These are phyloP conservation scores for Corymbia maculata DNA, from an alignment of 345 rosid species.

Conservation along the genomic window DNA sequence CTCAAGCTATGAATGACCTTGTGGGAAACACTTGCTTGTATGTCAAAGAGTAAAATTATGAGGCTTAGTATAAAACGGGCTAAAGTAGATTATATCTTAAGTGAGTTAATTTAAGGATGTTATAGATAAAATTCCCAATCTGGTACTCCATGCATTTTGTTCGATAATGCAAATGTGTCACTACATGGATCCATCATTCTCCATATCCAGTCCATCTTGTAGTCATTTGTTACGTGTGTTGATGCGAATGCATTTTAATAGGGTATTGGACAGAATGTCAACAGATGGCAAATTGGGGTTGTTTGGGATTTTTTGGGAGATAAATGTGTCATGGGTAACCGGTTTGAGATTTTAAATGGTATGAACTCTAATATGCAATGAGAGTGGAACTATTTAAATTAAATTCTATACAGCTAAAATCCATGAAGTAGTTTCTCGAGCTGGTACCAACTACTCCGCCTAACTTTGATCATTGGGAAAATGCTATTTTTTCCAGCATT, in stretches of 20 bases:
- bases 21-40: too few species aligned
- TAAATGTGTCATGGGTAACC: fast-evolving
- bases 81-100: too few species aligned
- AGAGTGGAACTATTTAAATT: not conserved
- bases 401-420: not conserved
- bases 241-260: not conserved
- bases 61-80: too few species aligned
- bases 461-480: not conserved
- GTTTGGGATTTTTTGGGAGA: not conserved
- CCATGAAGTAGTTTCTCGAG: not conserved
- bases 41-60: too few species aligned
- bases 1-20: too few species aligned
- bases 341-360: not conserved
- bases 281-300: not conserved
- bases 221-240: not conserved
- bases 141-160: fast-evolving
- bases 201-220: not conserved
- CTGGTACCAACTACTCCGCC: not conserved
- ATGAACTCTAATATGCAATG: not conserved
- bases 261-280: not conserved
- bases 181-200: fast-evolving
- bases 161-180: not conserved
- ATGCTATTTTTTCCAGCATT: not conserved
- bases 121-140: not conserved
- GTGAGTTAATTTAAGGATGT: too few species aligned